A percentile compares a stretch with the other conserved stretches of the same genome.
Evolutionary conservation across 371 early-diverging fungal genomes (phyloP).

Genomic region (Mucor racemosus): DNA sequence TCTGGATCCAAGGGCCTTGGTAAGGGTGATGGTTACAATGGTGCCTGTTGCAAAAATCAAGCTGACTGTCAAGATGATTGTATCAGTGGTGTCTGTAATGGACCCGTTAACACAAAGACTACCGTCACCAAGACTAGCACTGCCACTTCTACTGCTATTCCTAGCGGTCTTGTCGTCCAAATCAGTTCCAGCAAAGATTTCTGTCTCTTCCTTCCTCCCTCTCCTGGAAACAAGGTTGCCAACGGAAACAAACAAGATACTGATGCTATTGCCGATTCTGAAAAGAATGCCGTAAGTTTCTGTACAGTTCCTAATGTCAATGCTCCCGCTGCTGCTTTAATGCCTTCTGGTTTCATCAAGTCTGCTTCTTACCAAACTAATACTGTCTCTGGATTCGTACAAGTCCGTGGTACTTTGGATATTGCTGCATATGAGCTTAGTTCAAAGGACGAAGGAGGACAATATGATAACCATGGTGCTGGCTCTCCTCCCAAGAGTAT

Average conservation of each 20-base stretch:
- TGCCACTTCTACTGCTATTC: slow-evolving; percentile 1
- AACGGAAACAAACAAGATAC: slow-evolving; percentile 24
- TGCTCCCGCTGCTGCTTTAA: slow-evolving; percentile 34
- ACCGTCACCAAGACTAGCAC: slow-evolving; percentile 14
- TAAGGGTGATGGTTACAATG: slow-evolving; percentile 21
- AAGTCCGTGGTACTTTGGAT: slow-evolving; percentile 53
- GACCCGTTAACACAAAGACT: slow-evolving; percentile 19
- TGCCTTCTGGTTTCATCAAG: slow-evolving; percentile 41
- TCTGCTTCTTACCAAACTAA: slow-evolving; percentile 31
- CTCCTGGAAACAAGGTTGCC: slow-evolving; percentile 23
- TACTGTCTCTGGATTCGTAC: slow-evolving; percentile 36
- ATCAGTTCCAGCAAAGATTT: slow-evolving; percentile 27
- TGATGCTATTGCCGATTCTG: slow-evolving; percentile 30
- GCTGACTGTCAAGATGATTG: slow-evolving; percentile 22
- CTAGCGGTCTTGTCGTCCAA: slow-evolving; percentile 23
- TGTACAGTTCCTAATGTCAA: slow-evolving; percentile 30
- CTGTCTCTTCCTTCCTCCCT: slow-evolving; percentile 53
- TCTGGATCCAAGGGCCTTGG: slow-evolving; percentile 14
- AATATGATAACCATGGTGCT: slow-evolving; percentile 40
- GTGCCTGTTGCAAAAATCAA: slow-evolving; percentile 18
- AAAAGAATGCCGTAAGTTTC: slow-evolving; percentile 35
- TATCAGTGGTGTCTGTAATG: slow-evolving; percentile 19
- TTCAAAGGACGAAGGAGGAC: slow-evolving; percentile 53
- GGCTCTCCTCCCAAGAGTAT: slow-evolving; percentile 39
- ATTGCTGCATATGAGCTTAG: slow-evolving; percentile 34